Evolutionary conservation across 2,329 filamentous ascomycete species (phyloP), one percentile per base, ranked within the genome.

Genomic region (Apiospora aurea): DNA sequence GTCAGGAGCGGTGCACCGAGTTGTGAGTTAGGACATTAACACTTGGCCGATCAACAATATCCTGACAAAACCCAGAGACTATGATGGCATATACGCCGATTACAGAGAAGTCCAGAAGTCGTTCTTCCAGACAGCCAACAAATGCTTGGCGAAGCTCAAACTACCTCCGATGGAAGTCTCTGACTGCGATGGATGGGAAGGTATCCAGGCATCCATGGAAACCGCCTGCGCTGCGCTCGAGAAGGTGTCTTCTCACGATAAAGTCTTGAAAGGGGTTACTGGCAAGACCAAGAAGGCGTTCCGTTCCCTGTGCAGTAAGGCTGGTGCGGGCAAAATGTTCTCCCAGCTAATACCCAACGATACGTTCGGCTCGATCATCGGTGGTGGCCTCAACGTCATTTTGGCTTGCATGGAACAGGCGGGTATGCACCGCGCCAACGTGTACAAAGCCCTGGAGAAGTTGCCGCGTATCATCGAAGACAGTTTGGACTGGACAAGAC

Each of bases 371-470:
- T 73, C 73, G 1, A 70, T 74, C 4, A 43, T 74, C n/a, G 72
- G 73, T 16, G 73, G 73, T 14, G 73, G 73, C 1, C 66, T 74
- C 8, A 74, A 74, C 53, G 53, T 70, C 2, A 51, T 74, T 34
- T 70, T 74, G 44, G 70, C 69, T 13, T 72, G 71, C 4, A 43
- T 74, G 61, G 51, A 73, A 34, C 69, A 69, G 14, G 70, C 70
- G 2, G 69, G 70, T 16, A 46, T 69, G n/a, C 71, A 73, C 21
- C 73, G 72, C 3, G 70, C 70, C 38, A 71, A 71, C 11, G 71
- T 74, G 14, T 73, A 72, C n/a, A 72, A 71, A 47, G 72, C 72
- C 3, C 64, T 74, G 4, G 73, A 74, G 13, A 71, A 71, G 38
- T 46, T 74, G 8, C 72, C 73, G 11, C 68, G 69, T 10, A 71